These are phyloP conservation scores for Phytomonas sp. DNA, from an alignment of 208 protist genomes.

Conservation along the genomic window DNA sequence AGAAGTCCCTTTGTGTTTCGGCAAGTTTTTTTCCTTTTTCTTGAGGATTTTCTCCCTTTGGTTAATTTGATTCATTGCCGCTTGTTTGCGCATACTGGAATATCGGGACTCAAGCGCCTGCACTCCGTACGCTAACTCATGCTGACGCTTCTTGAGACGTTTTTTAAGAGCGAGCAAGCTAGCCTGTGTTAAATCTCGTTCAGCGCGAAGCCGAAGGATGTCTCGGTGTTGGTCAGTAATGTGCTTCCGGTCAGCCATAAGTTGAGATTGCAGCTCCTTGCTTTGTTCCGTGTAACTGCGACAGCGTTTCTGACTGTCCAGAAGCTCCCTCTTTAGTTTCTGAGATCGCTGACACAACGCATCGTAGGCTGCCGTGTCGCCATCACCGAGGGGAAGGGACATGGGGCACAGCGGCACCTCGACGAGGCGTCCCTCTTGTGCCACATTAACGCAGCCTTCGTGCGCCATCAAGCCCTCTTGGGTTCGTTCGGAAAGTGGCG, in stretches of 20 bases:
- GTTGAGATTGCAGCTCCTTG: conserved; percentile 27
- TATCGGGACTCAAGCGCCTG: conserved; percentile 42
- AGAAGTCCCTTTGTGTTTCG: conserved; percentile 13
- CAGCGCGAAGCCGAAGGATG: conserved; percentile 26
- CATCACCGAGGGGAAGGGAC: conserved; percentile 14
- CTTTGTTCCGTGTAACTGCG: conserved; percentile 23
- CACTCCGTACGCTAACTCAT: conserved; percentile 60
- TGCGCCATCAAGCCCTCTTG: background rate
- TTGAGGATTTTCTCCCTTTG: conserved; percentile 30
- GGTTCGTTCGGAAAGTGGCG: background rate
- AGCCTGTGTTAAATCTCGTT: conserved; percentile 22
- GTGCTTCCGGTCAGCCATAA: conserved; percentile 49
- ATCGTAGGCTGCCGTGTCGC: conserved; percentile 21
- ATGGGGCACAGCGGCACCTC: conserved; percentile 18
- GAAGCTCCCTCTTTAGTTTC: conserved; percentile 37
- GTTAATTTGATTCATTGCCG: conserved; percentile 26
- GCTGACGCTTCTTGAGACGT: conserved; percentile 48
- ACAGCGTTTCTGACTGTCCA: conserved; percentile 31
- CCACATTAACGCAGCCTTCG: background rate
- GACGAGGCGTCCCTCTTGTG: conserved; percentile 5
- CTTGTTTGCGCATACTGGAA: conserved; percentile 22
- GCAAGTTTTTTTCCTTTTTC: conserved; percentile 26
- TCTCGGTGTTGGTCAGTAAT: conserved; percentile 58
- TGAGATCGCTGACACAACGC: conserved; percentile 30
- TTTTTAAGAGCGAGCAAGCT: conserved; percentile 15